phyloP scores from a whole-genome alignment of 495 filamentous ascomycete genomes.

The Neurospora sp. region DNA sequence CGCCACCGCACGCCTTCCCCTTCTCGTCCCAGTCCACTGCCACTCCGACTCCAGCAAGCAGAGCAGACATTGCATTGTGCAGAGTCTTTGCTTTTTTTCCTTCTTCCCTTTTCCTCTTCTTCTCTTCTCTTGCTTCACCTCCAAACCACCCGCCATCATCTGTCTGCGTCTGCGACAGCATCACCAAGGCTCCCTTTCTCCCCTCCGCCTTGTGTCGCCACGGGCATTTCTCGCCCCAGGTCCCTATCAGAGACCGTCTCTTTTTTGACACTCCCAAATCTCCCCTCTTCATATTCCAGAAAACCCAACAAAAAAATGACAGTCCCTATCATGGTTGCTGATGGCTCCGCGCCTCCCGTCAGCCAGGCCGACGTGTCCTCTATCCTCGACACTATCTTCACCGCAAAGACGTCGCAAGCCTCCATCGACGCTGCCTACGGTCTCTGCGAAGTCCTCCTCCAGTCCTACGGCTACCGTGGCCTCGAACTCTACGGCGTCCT shows the following conservation, averaged over 20 bases:
- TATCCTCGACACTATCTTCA: constrained; percentile 67
- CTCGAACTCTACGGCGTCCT: constrained; percentile 65
- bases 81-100: neutral
- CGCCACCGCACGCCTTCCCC: neutral
- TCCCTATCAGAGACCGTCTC: neutral
- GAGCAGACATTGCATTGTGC: neutral
- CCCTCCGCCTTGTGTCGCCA: neutral
- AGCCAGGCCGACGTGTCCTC: constrained; percentile 61
- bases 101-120: neutral
- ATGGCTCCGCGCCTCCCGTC: constrained; percentile 44
- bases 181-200: neutral
- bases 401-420: constrained; percentile 68
- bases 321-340: constrained; percentile 24
- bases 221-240: neutral
- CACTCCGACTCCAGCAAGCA: neutral
- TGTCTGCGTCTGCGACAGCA: neutral
- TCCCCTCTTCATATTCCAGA: neutral
- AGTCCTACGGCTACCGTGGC: constrained; percentile 68
- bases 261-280: neutral
- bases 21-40: neutral
- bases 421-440: constrained; percentile 82
- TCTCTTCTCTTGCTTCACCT: neutral
- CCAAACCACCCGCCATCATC: neutral
- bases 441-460: constrained; percentile 67
- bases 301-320: constrained; percentile 9